These are phyloP conservation scores for Suhomyces sp. DNA, from an alignment of 805 yeast genomes.

Conservation along the genomic window DNA sequence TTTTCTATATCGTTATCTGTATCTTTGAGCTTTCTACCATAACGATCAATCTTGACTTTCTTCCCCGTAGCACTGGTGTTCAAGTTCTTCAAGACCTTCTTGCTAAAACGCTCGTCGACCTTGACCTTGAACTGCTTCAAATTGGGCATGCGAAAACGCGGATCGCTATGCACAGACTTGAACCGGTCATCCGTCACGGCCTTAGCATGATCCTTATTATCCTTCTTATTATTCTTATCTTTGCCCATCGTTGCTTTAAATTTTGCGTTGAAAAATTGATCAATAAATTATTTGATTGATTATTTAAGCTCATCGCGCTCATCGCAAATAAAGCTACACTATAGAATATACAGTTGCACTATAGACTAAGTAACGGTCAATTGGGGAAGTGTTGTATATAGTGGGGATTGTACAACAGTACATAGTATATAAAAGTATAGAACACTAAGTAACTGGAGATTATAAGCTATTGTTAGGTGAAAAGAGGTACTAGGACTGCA, in stretches of 20 bases:
- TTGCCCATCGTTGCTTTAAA: background rate
- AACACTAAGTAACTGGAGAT: too few relatives aligned
- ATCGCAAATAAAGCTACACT: background rate
- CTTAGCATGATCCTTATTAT: constrained; percentile 1
- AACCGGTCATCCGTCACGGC: constrained; percentile 73
- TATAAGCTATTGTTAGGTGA: too few relatives aligned
- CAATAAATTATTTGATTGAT: background rate
- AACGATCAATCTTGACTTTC: constrained; percentile 71
- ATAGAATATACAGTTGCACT: too few relatives aligned
- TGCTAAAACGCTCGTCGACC: constrained; percentile 79
- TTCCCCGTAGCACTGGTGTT: constrained; percentile 46
- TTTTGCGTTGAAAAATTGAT: background rate
- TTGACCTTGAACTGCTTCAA: constrained; percentile 68
- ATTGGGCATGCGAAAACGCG: constrained; percentile 77
- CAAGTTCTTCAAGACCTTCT: constrained; percentile 55
- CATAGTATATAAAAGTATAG: too few relatives aligned
- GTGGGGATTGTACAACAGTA: too few relatives aligned
- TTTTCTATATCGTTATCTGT: constrained; percentile 51
- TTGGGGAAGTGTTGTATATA: too few relatives aligned
- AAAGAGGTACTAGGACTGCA: too few relatives aligned
- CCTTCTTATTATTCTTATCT: background rate
- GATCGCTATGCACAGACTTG: constrained; percentile 76
- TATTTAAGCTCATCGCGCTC: background rate
- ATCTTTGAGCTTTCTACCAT: constrained; percentile 68
- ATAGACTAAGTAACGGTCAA: too few relatives aligned